Percentiles rank a stretch among this genome's conserved stretches.
phyloP scores from a whole-genome alignment of 805 yeast genomes.

The Candida silvicultrix region DNA sequence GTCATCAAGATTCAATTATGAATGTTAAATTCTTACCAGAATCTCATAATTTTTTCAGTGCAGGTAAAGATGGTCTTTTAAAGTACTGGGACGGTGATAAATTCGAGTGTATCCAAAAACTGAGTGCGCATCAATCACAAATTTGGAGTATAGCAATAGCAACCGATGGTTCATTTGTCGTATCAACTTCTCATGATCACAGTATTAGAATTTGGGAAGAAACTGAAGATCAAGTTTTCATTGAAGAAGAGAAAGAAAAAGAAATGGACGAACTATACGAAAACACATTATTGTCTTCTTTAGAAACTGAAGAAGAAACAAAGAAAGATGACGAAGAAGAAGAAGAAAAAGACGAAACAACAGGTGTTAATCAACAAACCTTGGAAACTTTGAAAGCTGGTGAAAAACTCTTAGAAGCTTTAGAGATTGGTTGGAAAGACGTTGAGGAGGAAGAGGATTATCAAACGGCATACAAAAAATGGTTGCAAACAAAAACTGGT shows the following conservation, averaged over 20 bases:
- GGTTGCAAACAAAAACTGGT: constrained; percentile 38
- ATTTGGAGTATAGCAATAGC: constrained; percentile 91
- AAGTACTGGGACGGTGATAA: constrained; percentile 99
- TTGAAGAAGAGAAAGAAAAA: constrained; percentile 94
- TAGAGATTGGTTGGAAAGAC: constrained; percentile 76
- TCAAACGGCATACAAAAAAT: constrained; percentile 30
- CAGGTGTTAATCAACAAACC: constrained; percentile 73
- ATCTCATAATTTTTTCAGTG: constrained; percentile 85
- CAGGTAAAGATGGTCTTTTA: constrained; percentile 81
- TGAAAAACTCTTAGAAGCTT: constrained; percentile 85
- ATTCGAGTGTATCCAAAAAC: constrained; percentile 86
- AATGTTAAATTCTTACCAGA: constrained; percentile 75
- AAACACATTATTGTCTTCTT: constrained; percentile 62
- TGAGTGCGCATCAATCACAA: constrained; percentile 84
- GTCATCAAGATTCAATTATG: constrained; percentile 95
- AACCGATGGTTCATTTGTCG: constrained; percentile 60
- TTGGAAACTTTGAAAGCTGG: constrained; percentile 92
- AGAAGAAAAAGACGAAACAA: constrained; percentile 45
- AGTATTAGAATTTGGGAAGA: constrained; percentile 90
- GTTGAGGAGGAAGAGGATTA: constrained; percentile 50
- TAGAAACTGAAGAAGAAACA: constrained; percentile 47
- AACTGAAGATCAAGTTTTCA: constrained; percentile 90
- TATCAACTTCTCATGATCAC: constrained; percentile 88
- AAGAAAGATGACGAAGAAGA: constrained; percentile 32
- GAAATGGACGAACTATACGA: constrained; percentile 93